Evolutionary conservation across 2,329 filamentous ascomycete species (phyloP).

Genomic region (Penicillium sp.): DNA sequence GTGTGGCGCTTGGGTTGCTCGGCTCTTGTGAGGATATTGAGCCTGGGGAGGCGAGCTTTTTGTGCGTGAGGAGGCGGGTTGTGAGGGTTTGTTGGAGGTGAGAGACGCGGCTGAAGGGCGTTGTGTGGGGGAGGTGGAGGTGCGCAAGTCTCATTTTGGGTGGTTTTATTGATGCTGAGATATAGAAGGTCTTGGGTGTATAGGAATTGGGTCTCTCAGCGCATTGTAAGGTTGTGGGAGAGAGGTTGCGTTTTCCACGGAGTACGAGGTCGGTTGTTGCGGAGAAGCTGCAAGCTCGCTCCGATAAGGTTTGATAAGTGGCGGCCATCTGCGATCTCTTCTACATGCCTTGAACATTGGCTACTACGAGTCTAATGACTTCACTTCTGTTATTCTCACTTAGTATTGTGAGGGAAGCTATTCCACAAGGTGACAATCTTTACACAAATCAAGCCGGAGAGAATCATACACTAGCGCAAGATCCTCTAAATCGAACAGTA

Average conservation of each 20-base stretch:
- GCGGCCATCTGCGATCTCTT: not conserved
- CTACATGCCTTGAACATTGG: not conserved
- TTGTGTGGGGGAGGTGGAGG: constrained; percentile 49
- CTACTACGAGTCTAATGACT: not conserved
- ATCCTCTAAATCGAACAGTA: not conserved
- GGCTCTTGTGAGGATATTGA: constrained; percentile 20
- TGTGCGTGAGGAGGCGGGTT: constrained; percentile 52
- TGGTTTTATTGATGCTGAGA: not conserved
- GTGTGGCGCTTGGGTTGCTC: not conserved
- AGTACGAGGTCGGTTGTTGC: constrained; percentile 17
- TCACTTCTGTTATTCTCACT: not conserved
- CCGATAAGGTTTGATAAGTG: constrained; percentile 12
- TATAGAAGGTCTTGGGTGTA: not conserved
- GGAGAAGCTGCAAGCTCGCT: constrained; percentile 19
- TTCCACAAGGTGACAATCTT: not conserved
- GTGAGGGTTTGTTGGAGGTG: constrained; percentile 51
- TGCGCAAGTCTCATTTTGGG: constrained; percentile 49
- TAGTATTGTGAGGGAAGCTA: too few species aligned
- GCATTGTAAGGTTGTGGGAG: not conserved
- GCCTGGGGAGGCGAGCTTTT: constrained; percentile 38
- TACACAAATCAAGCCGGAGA: not conserved
- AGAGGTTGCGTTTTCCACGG: constrained; percentile 16
- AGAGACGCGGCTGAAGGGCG: constrained; percentile 49
- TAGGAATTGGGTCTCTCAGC: not conserved
- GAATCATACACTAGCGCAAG: not conserved